phyloP scores from a whole-genome alignment of 768 basidiomycete genomes.

The Xerocomus potaroensis region DNA sequence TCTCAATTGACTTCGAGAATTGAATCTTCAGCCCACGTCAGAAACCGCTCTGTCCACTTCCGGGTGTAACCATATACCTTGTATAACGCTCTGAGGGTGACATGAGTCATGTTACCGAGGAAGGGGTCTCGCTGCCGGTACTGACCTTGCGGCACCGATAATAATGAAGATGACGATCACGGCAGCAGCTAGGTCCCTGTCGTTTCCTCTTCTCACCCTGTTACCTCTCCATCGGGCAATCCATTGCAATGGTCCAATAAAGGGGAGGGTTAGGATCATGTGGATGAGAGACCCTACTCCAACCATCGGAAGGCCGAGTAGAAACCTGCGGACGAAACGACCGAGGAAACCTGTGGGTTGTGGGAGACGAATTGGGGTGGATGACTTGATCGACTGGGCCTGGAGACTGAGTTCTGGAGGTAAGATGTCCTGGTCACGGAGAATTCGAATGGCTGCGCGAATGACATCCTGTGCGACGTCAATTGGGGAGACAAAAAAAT shows the following conservation, averaged over 20 bases:
- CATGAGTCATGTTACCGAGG: slow-evolving; percentile 7
- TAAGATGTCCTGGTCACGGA: slow-evolving; percentile 51
- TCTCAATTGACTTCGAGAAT: slow-evolving; percentile 68
- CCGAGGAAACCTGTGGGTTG: slow-evolving; percentile 46
- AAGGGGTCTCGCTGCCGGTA: neutral
- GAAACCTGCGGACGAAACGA: slow-evolving; percentile 62
- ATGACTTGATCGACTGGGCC: slow-evolving; percentile 14
- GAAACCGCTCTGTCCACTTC: slow-evolving; percentile 50
- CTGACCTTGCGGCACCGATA: slow-evolving; percentile 60
- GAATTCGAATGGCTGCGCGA: slow-evolving; percentile 56
- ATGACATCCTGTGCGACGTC: slow-evolving; percentile 59
- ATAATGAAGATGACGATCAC: slow-evolving; percentile 58
- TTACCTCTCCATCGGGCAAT: slow-evolving; percentile 61
- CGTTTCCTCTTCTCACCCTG: slow-evolving; percentile 47
- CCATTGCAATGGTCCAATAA: slow-evolving; percentile 67
- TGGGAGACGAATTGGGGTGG: slow-evolving; percentile 16
- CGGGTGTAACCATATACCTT: slow-evolving; percentile 68
- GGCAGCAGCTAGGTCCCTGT: slow-evolving; percentile 61
- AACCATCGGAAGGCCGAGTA: slow-evolving; percentile 73
- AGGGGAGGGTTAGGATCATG: slow-evolving; percentile 59
- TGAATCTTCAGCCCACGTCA: slow-evolving; percentile 72
- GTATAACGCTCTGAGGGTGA: slow-evolving; percentile 53
- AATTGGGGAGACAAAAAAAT: slow-evolving; percentile 48
- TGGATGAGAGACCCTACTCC: slow-evolving; percentile 74
- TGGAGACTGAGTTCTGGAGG: slow-evolving; percentile 23